phyloP scores from a whole-genome alignment of 352 stramenopile species.

The Lagenidium giganteum region DNA sequence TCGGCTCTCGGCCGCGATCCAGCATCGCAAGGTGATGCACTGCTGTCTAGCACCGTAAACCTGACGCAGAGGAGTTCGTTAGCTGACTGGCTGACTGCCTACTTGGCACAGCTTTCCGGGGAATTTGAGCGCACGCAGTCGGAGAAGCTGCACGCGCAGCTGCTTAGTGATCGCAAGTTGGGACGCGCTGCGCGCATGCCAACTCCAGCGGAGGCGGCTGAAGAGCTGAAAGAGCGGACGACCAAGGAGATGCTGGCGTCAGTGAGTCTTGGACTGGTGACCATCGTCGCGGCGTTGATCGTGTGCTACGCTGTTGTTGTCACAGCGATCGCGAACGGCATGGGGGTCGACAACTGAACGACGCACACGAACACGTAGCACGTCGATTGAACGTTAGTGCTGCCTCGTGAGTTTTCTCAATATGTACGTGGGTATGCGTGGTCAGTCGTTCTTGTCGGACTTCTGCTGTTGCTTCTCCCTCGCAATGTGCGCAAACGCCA shows the following conservation, averaged over 20 bases:
- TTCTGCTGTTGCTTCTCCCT: constrained; percentile 17
- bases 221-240: neutral
- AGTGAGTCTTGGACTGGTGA: constrained; percentile 17
- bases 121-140: constrained; percentile 30
- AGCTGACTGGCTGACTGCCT: no score
- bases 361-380: no score
- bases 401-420: no score
- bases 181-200: no score
- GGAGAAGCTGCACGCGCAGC: constrained; percentile 30
- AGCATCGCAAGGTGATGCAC: constrained; percentile 45
- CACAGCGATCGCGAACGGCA: constrained; percentile 24
- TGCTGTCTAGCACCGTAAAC: no score
- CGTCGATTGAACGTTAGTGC: no score
- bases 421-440: no score
- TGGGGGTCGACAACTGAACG: neutral
- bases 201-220: neutral
- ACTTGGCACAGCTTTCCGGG: constrained; percentile 21
- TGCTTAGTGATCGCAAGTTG: constrained; percentile 21
- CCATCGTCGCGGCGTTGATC: constrained; percentile 29
- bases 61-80: no score
- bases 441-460: constrained; percentile 25
- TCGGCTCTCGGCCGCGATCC: constrained; percentile 36
- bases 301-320: constrained; percentile 33
- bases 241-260: constrained; percentile 19
- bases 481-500: constrained; percentile 42